Base-by-base conservation (phyloP, 1,284 basidiomycete species). In the Thelephora terrestris region DNA sequence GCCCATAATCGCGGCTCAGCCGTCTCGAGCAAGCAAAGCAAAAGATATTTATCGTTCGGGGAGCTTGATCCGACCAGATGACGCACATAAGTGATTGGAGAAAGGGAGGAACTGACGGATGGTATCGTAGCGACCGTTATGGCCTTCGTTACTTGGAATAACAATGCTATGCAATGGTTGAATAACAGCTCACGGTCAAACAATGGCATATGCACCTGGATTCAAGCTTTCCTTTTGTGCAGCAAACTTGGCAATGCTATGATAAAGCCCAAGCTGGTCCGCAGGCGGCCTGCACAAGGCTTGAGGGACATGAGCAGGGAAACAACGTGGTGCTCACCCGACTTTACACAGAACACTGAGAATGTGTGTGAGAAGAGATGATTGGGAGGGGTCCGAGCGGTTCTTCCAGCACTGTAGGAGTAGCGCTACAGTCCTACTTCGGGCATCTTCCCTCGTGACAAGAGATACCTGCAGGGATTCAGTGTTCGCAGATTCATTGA, bases 1-100 rank as follows among this genome's bases (percentile, higher is more conserved):
- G 83, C 79, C 85, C 85, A 89, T 29, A 78, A 54, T 21, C 59
- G 60, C 4, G 77, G 71, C 53, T 80, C 72, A 10, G 87, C 52
- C 40, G 69, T 75, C 32, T 71, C 66, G 40, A 89, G 60, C 53
- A 82, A 87, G 2, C 70, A 67, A 9, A 89, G 58, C 54, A 86
- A 85, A 12, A 81, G 55, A 61, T 80, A 80, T 47, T 77, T 65
- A 39, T 83, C 76, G 53, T 84, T 82, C 0, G 72, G 66, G 40
- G 77, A 69, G 4, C 64, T 58, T 0, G 81, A 82, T 1, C 65
- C 67, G 17, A 89, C 64, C 14, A 84, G 65, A 45, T 71, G 66
- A 7, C 78, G 75, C 45, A 89, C 75, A 49, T 64, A 25, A 42
- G 20, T 42, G 20, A 42, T 25, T 9, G 39, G 39, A 25, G 39